Conservation (phyloP, 1,284 basidiomycete genomes). For the Cutaneotrichosporon mucoides region DNA sequence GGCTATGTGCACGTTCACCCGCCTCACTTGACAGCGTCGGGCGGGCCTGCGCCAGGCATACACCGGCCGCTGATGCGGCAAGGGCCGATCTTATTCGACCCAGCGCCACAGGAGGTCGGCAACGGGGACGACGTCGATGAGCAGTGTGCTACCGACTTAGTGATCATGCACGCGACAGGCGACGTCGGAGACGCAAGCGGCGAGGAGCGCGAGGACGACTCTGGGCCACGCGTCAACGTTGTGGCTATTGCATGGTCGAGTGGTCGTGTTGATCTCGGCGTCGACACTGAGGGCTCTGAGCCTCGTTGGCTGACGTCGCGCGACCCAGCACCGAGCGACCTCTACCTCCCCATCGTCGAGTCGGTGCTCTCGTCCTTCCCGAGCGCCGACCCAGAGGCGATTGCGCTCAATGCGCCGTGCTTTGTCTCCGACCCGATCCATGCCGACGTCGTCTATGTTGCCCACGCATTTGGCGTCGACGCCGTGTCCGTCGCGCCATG, state of each 20-base stretch:
- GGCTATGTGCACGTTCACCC: constrained; percentile 39
- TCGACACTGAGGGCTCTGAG: constrained; percentile 85
- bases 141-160: constrained; percentile 73
- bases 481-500: constrained; percentile 66
- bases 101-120: constrained; percentile 70
- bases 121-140: constrained; percentile 59
- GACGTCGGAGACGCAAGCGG: constrained; percentile 54
- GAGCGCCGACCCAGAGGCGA: constrained; percentile 11
- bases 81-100: constrained; percentile 87
- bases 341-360: constrained; percentile 32
- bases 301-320: constrained; percentile 67
- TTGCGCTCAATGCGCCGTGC: constrained; percentile 58
- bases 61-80: constrained; percentile 56
- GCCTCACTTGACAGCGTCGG: constrained; percentile 36
- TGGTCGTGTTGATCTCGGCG: constrained; percentile 78
- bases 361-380: constrained; percentile 29
- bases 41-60: constrained; percentile 42
- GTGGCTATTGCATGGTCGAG: constrained; percentile 74
- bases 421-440: constrained; percentile 78
- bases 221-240: constrained; percentile 56
- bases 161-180: constrained; percentile 34
- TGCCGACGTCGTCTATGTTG: constrained; percentile 75
- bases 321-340: constrained; percentile 70
- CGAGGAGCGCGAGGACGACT: constrained; percentile 55
- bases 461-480: constrained; percentile 85